phyloP scores from a whole-genome alignment of 208 protist genomes.

The Crithidia thermophila region DNA sequence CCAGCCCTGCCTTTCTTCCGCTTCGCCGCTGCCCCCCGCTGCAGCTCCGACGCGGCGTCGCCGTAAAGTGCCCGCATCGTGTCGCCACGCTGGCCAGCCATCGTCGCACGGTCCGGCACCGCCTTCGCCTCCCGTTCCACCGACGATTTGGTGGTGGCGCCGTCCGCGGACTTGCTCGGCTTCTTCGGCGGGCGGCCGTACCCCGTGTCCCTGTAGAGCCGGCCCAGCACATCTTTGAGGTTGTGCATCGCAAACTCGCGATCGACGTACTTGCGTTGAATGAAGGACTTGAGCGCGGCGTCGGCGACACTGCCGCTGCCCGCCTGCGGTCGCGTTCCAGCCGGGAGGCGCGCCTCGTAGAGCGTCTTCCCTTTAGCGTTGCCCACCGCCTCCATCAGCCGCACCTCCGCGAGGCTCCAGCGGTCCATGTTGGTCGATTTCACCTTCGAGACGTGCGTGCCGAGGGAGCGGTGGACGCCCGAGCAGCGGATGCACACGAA shows the following conservation, averaged over 20 bases:
- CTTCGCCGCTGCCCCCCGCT: not conserved
- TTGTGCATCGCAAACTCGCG: constrained; percentile 62
- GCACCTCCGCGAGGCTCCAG: constrained; percentile 66
- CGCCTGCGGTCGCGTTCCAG: constrained; percentile 6
- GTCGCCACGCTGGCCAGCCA: constrained; percentile 55
- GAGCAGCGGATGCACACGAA: constrained; percentile 95
- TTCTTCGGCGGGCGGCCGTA: constrained; percentile 48
- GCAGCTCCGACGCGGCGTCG: constrained; percentile 25
- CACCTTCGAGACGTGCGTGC: constrained; percentile 93
- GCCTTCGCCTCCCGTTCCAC: constrained; percentile 22
- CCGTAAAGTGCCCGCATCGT: constrained; percentile 43
- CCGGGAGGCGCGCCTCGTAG: constrained; percentile 56
- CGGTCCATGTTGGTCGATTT: constrained; percentile 95
- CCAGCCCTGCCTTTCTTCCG: not conserved
- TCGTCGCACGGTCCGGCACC: constrained; percentile 20
- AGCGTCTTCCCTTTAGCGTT: constrained; percentile 66
- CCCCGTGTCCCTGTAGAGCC: constrained; percentile 63
- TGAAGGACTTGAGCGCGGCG: constrained; percentile 51
- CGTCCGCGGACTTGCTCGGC: not conserved
- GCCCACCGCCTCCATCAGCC: constrained; percentile 73
- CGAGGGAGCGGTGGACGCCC: constrained; percentile 93
- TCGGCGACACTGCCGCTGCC: constrained; percentile 31
- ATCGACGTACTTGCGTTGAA: constrained; percentile 73
- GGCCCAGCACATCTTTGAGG: constrained; percentile 36
- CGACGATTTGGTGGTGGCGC: not conserved